Conservation (phyloP, 805 yeast species). For the Kodamaea fukazawae region DNA sequence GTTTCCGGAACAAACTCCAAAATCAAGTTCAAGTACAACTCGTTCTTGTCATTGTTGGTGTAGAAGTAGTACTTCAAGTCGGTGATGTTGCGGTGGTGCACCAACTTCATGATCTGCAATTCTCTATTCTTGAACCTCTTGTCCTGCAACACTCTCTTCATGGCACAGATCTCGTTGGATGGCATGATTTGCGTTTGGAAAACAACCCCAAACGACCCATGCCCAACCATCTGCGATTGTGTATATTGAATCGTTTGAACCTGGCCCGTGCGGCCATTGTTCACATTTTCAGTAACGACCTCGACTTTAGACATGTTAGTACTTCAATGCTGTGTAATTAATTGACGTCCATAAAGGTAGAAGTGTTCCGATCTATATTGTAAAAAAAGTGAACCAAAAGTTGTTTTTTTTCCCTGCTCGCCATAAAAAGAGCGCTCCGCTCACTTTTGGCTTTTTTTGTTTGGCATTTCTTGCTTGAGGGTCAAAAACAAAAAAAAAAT, state of each 20-base stretch:
- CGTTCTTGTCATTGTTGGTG: conserved; percentile 66
- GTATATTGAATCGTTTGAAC: conserved; percentile 65
- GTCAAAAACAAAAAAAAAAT: not conserved
- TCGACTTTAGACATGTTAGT: conserved; percentile 47
- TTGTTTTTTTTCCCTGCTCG: conserved; percentile 1
- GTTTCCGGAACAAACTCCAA: conserved; percentile 96
- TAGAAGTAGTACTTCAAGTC: conserved; percentile 85
- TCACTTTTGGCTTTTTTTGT: not conserved
- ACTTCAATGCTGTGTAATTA: conserved; percentile 6
- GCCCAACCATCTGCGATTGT: conserved; percentile 90
- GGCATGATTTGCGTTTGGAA: conserved; percentile 80
- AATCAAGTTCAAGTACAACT: conserved; percentile 83
- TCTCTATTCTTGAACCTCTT: conserved; percentile 92
- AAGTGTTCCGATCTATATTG: too few species aligned
- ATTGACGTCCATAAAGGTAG: too few species aligned
- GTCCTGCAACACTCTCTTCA: conserved; percentile 95
- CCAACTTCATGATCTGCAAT: conserved; percentile 88
- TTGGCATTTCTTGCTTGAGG: not conserved
- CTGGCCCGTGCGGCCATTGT: conserved; percentile 70
- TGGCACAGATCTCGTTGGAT: conserved; percentile 79
- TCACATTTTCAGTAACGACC: conserved; percentile 60
- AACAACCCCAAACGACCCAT: conserved; percentile 99
- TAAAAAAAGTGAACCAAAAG: conserved; percentile 1
- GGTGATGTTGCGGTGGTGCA: conserved; percentile 83
- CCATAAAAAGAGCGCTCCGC: too few species aligned